Evolutionary conservation across 2,329 filamentous ascomycete species (phyloP).

Genomic region (Phyllosticta ampelicida): DNA sequence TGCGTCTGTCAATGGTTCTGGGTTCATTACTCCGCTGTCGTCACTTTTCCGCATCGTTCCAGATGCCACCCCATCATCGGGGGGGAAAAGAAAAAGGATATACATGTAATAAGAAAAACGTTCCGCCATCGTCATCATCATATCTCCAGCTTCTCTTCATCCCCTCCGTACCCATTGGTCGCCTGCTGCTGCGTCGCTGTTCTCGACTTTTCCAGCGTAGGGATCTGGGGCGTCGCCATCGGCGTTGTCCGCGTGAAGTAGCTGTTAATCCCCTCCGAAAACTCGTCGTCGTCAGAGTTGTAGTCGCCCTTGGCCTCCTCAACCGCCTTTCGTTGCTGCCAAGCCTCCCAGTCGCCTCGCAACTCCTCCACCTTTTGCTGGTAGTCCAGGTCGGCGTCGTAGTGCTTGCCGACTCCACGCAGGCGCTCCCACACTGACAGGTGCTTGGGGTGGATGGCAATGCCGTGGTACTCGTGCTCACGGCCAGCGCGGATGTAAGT

Average conservation of each 20-base stretch:
- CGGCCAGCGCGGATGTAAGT: conserved; percentile 69
- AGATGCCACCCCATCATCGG: background rate
- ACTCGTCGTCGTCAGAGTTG: conserved; percentile 22
- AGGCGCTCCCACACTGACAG: conserved; percentile 80
- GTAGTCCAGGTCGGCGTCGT: conserved; percentile 74
- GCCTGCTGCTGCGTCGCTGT: conserved; percentile 6
- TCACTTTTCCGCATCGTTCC: background rate
- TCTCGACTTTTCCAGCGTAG: conserved; percentile 15
- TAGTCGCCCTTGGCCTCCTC: conserved; percentile 37
- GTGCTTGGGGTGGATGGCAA: conserved; percentile 83
- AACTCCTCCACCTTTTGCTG: conserved; percentile 78
- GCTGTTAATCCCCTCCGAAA: conserved; percentile 21
- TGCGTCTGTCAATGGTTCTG: background rate
- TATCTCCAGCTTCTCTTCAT: conserved; percentile 9
- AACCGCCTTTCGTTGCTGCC: conserved; percentile 41
- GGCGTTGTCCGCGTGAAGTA: conserved; percentile 19
- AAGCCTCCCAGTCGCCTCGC: conserved; percentile 45
- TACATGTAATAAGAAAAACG: background rate
- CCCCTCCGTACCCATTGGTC: conserved; percentile 10
- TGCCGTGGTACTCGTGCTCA: conserved; percentile 77
- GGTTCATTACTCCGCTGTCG: conserved; percentile 5
- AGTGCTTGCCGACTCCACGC: conserved; percentile 66
- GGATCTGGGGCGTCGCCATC: conserved; percentile 10
- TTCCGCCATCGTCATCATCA: background rate
- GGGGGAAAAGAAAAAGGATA: background rate